Evolutionary conservation across 1,284 basidiomycete species (phyloP).

Genomic region (Lentinus polychrous): DNA sequence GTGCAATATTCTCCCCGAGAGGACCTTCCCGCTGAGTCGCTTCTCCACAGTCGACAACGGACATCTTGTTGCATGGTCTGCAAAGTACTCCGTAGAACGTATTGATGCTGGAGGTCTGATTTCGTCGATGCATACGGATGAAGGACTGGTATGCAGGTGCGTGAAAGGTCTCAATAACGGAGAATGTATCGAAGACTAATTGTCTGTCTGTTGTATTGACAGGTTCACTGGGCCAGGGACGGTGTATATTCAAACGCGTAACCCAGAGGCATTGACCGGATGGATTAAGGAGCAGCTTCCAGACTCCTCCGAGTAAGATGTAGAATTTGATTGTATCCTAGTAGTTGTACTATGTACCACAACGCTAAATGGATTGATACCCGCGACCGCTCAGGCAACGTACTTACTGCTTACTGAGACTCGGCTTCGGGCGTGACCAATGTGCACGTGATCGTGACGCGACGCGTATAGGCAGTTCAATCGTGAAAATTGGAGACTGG

Average conservation of each 20-base stretch:
- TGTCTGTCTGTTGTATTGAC: too few relatives aligned
- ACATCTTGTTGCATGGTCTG: constrained; percentile 28
- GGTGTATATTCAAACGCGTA: constrained; percentile 28
- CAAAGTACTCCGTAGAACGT: constrained; percentile 26
- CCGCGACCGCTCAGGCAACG: too few relatives aligned
- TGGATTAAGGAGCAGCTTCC: constrained; percentile 25
- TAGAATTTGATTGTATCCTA: too few relatives aligned
- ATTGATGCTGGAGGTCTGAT: constrained; percentile 25
- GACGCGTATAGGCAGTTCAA: too few relatives aligned
- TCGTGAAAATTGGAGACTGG: too few relatives aligned
- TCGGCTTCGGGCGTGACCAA: too few relatives aligned
- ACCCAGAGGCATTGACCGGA: constrained; percentile 21
- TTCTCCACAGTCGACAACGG: constrained; percentile 23
- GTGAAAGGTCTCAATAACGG: background rate
- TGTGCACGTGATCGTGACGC: too few relatives aligned
- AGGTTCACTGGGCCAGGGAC: constrained; percentile 28
- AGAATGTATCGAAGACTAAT: background rate
- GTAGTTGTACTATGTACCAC: too few relatives aligned
- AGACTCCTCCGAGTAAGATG: background rate
- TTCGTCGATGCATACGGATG: constrained; percentile 23
- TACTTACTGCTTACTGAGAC: too few relatives aligned
- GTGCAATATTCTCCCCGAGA: constrained; percentile 2
- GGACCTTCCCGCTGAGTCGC: background rate
- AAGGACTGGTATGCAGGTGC: constrained; percentile 27
- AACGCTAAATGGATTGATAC: too few relatives aligned